Evolutionary conservation across 148 eudicot genomes (phyloP).

Genomic region (Rhododendron griersonianum): DNA sequence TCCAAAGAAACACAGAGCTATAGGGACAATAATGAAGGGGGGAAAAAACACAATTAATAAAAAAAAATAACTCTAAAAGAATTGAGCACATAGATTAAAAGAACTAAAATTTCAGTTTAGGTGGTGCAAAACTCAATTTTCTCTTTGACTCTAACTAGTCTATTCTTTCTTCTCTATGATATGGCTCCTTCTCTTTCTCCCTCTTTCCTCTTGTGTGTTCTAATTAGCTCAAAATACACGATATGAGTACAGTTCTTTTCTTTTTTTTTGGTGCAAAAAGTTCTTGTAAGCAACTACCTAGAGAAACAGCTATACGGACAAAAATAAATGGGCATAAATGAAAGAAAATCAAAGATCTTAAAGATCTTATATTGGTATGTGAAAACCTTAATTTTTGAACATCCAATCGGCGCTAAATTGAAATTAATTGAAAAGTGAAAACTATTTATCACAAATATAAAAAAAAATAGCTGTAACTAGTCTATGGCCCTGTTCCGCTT

Average conservation of each 20-base stretch:
- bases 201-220: neutral
- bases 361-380: neutral
- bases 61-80: no score
- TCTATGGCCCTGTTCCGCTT: neutral
- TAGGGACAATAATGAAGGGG: neutral
- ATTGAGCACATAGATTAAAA: no score
- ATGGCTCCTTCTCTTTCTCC: neutral
- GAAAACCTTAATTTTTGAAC: no score
- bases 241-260: neutral
- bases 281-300: neutral
- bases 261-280: no score
- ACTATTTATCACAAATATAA: neutral
- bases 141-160: neutral
- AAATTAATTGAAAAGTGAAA: no score
- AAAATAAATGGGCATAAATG: neutral
- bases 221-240: neutral
- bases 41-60: no score
- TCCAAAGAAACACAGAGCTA: neutral
- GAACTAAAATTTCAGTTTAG: no score
- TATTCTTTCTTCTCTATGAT: neutral
- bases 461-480: neutral
- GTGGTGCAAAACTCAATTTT: no score
- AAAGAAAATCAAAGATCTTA: neutral
- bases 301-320: neutral
- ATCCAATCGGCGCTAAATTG: neutral